phyloP scores from a whole-genome alignment of 139 green algal species.

The Chlorella ohadii region DNA sequence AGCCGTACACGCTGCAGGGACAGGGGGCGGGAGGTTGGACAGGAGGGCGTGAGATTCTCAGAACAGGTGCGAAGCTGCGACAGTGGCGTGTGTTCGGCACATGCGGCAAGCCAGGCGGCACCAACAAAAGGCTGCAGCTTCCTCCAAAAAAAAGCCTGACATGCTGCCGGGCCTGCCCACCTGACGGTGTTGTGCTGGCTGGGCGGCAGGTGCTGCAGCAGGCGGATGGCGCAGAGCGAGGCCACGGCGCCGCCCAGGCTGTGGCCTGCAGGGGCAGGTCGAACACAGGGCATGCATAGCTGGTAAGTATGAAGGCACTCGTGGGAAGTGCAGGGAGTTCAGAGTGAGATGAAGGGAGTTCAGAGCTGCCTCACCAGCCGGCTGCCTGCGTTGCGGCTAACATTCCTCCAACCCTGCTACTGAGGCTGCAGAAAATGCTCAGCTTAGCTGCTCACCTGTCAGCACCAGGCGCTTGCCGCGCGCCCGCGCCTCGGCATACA shows the following conservation, averaged over 20 bases:
- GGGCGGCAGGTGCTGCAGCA: slow-evolving; percentile 64
- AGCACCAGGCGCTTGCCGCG: slow-evolving; percentile 48
- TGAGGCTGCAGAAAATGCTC: no score
- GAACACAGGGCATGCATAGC: no score
- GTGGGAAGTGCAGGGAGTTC: no score
- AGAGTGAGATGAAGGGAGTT: no score
- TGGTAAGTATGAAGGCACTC: no score
- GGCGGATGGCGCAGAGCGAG: slow-evolving; percentile 71
- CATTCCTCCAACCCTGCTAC: no score
- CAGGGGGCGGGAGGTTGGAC: neutral
- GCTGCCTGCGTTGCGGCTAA: no score
- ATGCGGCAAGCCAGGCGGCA: no score
- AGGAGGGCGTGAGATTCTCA: neutral
- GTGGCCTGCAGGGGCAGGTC: slow-evolving; percentile 43
- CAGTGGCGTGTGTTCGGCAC: neutral
- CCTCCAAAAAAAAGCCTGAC: no score
- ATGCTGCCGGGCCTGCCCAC: slow-evolving; percentile 40
- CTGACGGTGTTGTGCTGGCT: slow-evolving; percentile 43
- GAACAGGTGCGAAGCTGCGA: no score
- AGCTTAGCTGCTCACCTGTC: slow-evolving; percentile 32
- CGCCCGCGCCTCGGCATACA: slow-evolving; percentile 34
- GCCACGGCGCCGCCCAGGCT: slow-evolving; percentile 79
- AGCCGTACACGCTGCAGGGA: slow-evolving; percentile 44
- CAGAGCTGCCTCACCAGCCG: no score
- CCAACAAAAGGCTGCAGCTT: no score